Evolutionary conservation across 495 filamentous ascomycete species (phyloP).

Genomic region (Hypoxylon lienhwacheense): DNA sequence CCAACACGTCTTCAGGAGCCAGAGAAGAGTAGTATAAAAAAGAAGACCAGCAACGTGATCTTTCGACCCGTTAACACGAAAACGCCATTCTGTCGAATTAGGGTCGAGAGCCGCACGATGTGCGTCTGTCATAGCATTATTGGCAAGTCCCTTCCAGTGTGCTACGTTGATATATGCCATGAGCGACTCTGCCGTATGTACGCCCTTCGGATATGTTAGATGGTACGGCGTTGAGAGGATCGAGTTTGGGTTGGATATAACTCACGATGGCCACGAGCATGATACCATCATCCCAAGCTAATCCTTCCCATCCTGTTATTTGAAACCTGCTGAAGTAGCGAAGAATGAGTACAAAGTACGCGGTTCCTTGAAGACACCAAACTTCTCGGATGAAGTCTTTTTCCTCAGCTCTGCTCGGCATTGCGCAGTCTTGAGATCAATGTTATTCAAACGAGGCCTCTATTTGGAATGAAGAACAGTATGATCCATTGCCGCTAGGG

Average conservation of each 20-base stretch:
- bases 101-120: conserved; percentile 47
- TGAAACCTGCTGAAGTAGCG: conserved; percentile 35
- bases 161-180: conserved; percentile 41
- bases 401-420: conserved; percentile 10
- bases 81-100: conserved; percentile 46
- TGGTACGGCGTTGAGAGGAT: conserved; percentile 10
- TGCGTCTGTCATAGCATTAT: conserved; percentile 57
- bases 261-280: conserved; percentile 58
- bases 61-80: conserved; percentile 60
- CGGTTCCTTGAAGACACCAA: conserved; percentile 37
- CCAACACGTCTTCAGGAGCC: conserved; percentile 62
- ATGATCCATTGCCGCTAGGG: no score
- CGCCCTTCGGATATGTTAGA: conserved; percentile 33
- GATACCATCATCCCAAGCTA: conserved; percentile 54
- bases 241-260: background rate
- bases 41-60: conserved; percentile 59
- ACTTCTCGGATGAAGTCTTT: conserved; percentile 35
- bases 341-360: conserved; percentile 35
- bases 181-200: conserved; percentile 42
- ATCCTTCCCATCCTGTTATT: conserved; percentile 30
- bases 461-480: no score
- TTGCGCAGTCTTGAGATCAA: background rate
- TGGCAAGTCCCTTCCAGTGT: conserved; percentile 45
- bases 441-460: no score
- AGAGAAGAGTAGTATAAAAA: conserved; percentile 58